Base-by-base conservation (phyloP, 2,329 filamentous ascomycete species). In the Drechslera avenae region DNA sequence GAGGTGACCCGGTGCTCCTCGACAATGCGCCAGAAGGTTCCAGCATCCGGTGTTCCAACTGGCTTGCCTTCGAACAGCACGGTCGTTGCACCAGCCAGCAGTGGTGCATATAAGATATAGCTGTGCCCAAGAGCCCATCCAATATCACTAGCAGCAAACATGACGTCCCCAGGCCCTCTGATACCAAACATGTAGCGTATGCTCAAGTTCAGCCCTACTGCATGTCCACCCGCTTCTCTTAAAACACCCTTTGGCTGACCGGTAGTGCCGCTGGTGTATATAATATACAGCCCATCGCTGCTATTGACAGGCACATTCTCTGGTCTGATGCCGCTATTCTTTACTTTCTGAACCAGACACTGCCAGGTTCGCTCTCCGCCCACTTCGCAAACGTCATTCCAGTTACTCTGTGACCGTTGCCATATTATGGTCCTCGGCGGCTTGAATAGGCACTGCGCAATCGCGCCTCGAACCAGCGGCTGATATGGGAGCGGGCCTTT, bases 1-100 rank as follows among this genome's bases (percentile, higher is more conserved):
- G 84, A 83, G 54, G 90, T 95, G 47, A 95, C 91, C 65, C 87
- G 86, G 78, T 96, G 87, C 65, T 95, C 88, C 59, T 91, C 86
- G 4, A 95, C 47, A 14, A 96, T 84, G 2, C 91, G 81, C 92
- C 91, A 97, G 70, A 96, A 93, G 0, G 88, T 87, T 4, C 89
- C 87, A 1, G 90, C 89, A 63, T 96, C 86, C 0, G 91, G 92
- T 0, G 91, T 96, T 21, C 19, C 19, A 9, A 96, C 80, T 0
- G 92, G 92, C 62, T 96, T 96, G n/a, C 92, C 92, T 75, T 97
- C 92, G 71, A 91, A 96, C 0, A 97, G 79, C 1, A 97, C 84
- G 0, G 90, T 96, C 1, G 91, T 87, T 2, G 91, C 91, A 4
- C 92, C 91, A 0, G 88, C 85, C 1, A 97, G 82, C 5, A 97